Evolutionary conservation across 768 basidiomycete genomes (phyloP), one percentile per base, ranked within the genome.

Genomic region (Rickenella mellea): DNA sequence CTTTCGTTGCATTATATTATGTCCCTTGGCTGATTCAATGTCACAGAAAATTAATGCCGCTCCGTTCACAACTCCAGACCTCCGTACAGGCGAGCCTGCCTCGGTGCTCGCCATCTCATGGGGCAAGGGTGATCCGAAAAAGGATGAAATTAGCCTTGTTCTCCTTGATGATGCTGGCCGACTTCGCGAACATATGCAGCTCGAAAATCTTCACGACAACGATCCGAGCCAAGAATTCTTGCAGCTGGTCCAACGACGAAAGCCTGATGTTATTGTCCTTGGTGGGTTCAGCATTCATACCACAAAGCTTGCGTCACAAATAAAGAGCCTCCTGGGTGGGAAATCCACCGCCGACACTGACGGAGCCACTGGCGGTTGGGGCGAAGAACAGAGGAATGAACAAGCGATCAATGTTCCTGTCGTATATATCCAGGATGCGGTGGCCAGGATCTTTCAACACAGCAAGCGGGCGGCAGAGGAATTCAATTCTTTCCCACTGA

Each of bases 91-190:
- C 10, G 77, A 88, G 54, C 66, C 74, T 29, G 62, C 92, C 37
- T 71, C 81, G 17, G 90, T 98, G 17, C 71, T 99, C 30, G 88
- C 93, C 3, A 61, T 94, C 43, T 94, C 93, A 6, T 92, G 90
- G 81, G 96, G 96, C 27, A 83, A 87, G 62, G 96, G 96, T 27
- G 92, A 96, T 52, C 88, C 90, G 28, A 80, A 83, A 53, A 86
- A 85, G 54, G 94, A 99, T 59, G 80, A 83, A 6, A 84, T 97
- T 42, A 75, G 80, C 17, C 66, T 90, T 29, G 83, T 93, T 44
- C 87, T 80, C 65, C 56, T 97, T 35, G 93, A 97, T 54, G 78
- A 88, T 47, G 80, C 80, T 35, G 94, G 96, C 14, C 83, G 88
- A 37, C 69, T 93, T 55, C 83, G 90, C n/a, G 89, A 96, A 52